These are phyloP conservation scores for Xylaria sp. DNA, from an alignment of 2,329 filamentous ascomycete genomes.

Conservation along the genomic window DNA sequence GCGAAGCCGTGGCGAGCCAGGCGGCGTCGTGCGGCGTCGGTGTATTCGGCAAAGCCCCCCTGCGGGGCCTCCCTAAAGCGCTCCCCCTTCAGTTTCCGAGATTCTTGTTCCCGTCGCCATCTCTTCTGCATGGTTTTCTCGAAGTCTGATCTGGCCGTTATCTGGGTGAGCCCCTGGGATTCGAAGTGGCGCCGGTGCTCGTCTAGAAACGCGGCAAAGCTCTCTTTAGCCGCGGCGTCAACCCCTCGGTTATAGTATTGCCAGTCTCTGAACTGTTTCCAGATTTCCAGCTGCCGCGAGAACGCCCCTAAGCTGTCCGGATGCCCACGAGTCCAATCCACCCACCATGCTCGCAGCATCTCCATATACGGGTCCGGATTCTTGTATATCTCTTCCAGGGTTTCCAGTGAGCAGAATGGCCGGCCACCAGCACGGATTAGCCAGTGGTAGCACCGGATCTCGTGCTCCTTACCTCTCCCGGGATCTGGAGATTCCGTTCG, in stretches of 20 bases:
- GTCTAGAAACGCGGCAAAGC: slow-evolving; percentile 9
- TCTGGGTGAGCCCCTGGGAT: background rate
- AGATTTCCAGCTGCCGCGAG: slow-evolving; percentile 11
- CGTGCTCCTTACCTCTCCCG: background rate
- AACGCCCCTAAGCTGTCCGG: slow-evolving; percentile 6
- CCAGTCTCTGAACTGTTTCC: slow-evolving; percentile 23
- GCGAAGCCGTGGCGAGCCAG: slow-evolving; percentile 48
- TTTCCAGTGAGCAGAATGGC: slow-evolving; percentile 5
- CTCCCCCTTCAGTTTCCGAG: background rate
- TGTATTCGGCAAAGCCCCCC: slow-evolving; percentile 46
- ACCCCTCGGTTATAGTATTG: slow-evolving; percentile 15
- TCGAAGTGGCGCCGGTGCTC: slow-evolving; percentile 15
- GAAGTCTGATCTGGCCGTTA: background rate
- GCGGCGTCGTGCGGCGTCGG: slow-evolving; percentile 43
- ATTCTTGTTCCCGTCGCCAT: background rate
- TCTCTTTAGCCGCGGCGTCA: slow-evolving; percentile 4
- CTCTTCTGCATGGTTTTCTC: background rate
- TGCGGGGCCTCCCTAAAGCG: background rate
- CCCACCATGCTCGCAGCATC: slow-evolving; percentile 13
- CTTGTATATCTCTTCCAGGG: slow-evolving; percentile 17
- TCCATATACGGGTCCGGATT: background rate
- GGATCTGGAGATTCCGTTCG: background rate
- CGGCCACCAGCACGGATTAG: slow-evolving; percentile 15
- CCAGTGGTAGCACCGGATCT: slow-evolving; percentile 11
- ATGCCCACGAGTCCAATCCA: too few species aligned